Base-by-base conservation (phyloP, 495 filamentous ascomycete species). In the Xylaria sp. region DNA sequence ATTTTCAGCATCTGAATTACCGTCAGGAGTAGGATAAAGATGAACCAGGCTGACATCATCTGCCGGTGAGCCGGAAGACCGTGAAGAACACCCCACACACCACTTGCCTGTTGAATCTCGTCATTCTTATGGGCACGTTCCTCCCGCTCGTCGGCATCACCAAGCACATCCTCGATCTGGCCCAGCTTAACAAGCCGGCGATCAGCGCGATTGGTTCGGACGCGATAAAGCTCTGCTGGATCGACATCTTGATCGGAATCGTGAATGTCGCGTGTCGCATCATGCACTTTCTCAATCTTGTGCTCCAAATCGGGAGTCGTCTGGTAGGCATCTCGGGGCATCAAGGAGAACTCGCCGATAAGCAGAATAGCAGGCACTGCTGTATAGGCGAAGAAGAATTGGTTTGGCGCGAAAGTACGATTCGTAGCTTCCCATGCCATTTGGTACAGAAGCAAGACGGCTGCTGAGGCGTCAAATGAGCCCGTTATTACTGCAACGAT, bases 401-500 rank as follows among this genome's bases (percentile, higher is more conserved):
- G 85, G 66, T 88, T 81, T 0, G 87, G 89, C 3, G 79, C 80
- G 74, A 92, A 90, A 0, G 73, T 68, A 43, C 80, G 76, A 37
- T 78, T 70, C 0, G 84, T 86, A 0, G 83, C 81, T 61, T 88
- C 85, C 77, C 91, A 92, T 3, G 85, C 79, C 0, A 91, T 69
- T 6, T 88, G 82, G 76, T 92, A 93, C 74, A 91, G 80, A 0
- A 92, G 84, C 69, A 92, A 91, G 0, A 92, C 81, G 21, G 90
- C 91, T 44, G 88, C 90, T 9, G 88, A 90, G 0, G 91, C 90
- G 74, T 93, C 91, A 74, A 92, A 93, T 6, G 90, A 90, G 24
- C 91, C 91, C 5, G 91, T 93, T 1, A 93, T 83, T 0, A 92
- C 77, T 0, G 91, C 90, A 7, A 93, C 87, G 61, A 93, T 89